These are phyloP conservation scores for Candida tallmaniae DNA, from an alignment of 805 yeast genomes.

Conservation along the genomic window DNA sequence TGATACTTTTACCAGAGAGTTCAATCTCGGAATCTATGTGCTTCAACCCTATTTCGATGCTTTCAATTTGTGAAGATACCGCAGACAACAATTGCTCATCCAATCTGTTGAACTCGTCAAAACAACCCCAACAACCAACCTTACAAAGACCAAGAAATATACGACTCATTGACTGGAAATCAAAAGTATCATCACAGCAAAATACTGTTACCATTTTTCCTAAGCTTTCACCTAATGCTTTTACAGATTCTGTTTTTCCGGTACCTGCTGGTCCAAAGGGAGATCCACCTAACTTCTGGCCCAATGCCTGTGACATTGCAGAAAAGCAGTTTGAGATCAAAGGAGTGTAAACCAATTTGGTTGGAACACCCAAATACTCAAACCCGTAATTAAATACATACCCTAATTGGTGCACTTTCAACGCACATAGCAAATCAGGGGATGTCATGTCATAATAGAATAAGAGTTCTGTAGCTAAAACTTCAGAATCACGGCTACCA, in stretches of 20 bases:
- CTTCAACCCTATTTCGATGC: conserved; percentile 54
- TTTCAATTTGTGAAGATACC: conserved; percentile 74
- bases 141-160: conserved; percentile 74
- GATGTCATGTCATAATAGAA: conserved; percentile 2
- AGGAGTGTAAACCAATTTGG: conserved; percentile 73
- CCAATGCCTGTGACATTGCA: conserved; percentile 69
- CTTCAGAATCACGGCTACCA: conserved; percentile 7
- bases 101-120: conserved; percentile 89
- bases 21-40: conserved; percentile 24
- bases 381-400: conserved; percentile 61
- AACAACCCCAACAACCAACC: conserved; percentile 93
- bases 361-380: conserved; percentile 76
- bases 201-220: conserved; percentile 84
- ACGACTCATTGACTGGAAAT: conserved; percentile 72
- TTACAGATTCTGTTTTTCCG: conserved; percentile 89
- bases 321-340: conserved; percentile 59
- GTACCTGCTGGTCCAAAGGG: conserved; percentile 97
- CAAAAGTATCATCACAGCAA: conserved; percentile 88
- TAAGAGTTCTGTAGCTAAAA: conserved; percentile 7
- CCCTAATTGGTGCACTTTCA: conserved; percentile 51
- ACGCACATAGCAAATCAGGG: conserved; percentile 23
- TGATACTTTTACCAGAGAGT: conserved; percentile 38
- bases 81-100: conserved; percentile 73
- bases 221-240: conserved; percentile 72
- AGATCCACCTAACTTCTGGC: conserved; percentile 78